A percentile compares a stretch with the other conserved stretches of the same genome.
These are phyloP conservation scores for Blepharisma japonicum DNA, from an alignment of 73 alveolate species.

Conservation along the genomic window DNA sequence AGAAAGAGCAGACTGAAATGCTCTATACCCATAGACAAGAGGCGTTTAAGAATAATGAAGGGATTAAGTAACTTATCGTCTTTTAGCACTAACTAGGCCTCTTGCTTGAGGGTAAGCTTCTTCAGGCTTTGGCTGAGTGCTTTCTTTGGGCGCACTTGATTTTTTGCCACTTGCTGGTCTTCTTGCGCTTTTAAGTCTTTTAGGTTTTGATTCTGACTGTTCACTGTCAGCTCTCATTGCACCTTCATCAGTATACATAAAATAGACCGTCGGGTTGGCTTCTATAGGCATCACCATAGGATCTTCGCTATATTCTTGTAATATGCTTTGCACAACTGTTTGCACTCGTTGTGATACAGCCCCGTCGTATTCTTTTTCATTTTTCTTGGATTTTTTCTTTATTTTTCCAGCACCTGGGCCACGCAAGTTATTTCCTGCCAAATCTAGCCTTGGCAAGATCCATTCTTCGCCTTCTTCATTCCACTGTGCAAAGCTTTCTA, in stretches of 20 bases:
- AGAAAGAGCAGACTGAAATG: too few relatives aligned
- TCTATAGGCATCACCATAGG: slow-evolving; percentile 38
- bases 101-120: slow-evolving; percentile 54
- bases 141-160: slow-evolving; percentile 43
- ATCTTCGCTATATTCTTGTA: slow-evolving; percentile 40
- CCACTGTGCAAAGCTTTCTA: slow-evolving; percentile 76
- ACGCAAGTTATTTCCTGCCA: slow-evolving; percentile 69
- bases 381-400: slow-evolving; percentile 45
- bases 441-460: slow-evolving; percentile 68
- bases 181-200: slow-evolving; percentile 46
- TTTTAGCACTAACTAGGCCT: slow-evolving; percentile 37
- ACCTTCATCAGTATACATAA: slow-evolving; percentile 80
- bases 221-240: slow-evolving; percentile 78
- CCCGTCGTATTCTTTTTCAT: slow-evolving; percentile 73
- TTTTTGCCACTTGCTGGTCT: slow-evolving; percentile 67
- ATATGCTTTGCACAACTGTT: slow-evolving; percentile 34
- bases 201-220: slow-evolving; percentile 47
- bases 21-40: too few relatives aligned
- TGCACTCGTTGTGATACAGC: slow-evolving; percentile 63
- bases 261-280: slow-evolving; percentile 63
- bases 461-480: slow-evolving; percentile 73
- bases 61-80: too few relatives aligned
- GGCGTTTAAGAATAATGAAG: too few relatives aligned
- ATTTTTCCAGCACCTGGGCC: slow-evolving; percentile 47
- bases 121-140: slow-evolving; percentile 22